Percentiles rank a stretch among this genome's conserved stretches.
Evolutionary conservation across 208 protist species (phyloP).

Genomic region (Naegleria fowleri): DNA sequence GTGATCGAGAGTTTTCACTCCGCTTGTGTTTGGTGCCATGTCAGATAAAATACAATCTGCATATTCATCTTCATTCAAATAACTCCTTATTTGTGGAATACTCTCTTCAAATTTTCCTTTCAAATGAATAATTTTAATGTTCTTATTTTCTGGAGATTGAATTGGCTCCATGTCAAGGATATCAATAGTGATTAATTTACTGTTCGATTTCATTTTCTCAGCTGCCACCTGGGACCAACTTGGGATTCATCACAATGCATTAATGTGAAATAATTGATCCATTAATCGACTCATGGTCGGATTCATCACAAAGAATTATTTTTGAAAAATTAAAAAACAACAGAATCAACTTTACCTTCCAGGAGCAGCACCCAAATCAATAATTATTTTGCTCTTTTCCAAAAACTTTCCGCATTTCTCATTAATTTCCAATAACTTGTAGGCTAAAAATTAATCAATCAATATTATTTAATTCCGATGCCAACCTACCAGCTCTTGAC

Average conservation of each 20-base stretch:
- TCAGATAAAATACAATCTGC: background rate
- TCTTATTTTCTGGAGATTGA: background rate
- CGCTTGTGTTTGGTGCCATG: conserved; percentile 5
- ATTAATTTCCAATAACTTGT: conserved; percentile 6
- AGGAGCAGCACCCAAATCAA: conserved; percentile 4
- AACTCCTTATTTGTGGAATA: background rate
- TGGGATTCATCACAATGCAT: too few species aligned
- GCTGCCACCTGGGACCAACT: background rate
- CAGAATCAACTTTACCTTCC: background rate
- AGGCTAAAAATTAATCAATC: background rate
- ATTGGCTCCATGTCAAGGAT: background rate
- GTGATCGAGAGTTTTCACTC: background rate
- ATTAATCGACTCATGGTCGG: too few species aligned
- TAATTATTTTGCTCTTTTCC: background rate
- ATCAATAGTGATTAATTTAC: conserved; percentile 8
- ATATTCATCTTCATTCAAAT: background rate
- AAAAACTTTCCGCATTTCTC: conserved; percentile 7
- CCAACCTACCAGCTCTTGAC: background rate
- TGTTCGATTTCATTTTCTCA: background rate
- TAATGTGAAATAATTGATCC: too few species aligned
- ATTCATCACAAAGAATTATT: too few species aligned
- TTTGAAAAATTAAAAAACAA: too few species aligned
- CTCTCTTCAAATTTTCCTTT: background rate
- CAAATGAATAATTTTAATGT: background rate
- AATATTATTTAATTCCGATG: background rate